A percentile compares a stretch with the other conserved stretches of the same genome.
Evolutionary conservation across 2,329 filamentous ascomycete genomes (phyloP).

Genomic region (Claviceps maximensis): DNA sequence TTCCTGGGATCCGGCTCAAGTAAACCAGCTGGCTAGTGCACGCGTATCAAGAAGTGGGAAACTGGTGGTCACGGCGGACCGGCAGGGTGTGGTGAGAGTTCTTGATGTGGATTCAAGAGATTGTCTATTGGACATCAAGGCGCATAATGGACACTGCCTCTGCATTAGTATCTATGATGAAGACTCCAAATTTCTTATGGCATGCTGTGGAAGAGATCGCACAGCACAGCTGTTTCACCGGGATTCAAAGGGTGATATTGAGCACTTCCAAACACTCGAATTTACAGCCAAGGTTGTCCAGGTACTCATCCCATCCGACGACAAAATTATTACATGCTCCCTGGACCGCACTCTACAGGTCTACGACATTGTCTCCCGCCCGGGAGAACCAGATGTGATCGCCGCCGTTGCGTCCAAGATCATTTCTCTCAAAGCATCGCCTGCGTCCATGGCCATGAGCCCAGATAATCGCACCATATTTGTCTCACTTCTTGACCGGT

Average conservation of each 20-base stretch:
- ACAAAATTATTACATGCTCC: conserved; percentile 73
- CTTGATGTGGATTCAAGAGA: conserved; percentile 49
- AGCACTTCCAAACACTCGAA: conserved; percentile 83
- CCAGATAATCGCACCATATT: conserved; percentile 46
- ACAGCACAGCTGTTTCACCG: conserved; percentile 81
- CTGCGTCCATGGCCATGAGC: conserved; percentile 67
- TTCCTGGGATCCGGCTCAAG: conserved; percentile 35
- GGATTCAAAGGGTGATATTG: conserved; percentile 43
- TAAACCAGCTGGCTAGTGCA: conserved; percentile 48
- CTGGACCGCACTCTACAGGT: conserved; percentile 78
- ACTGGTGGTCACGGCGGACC: conserved; percentile 72
- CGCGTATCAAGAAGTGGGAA: conserved; percentile 47
- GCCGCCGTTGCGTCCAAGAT: conserved; percentile 68
- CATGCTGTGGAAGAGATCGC: conserved; percentile 75
- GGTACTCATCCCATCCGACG: conserved; percentile 57
- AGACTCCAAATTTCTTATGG: conserved; percentile 52
- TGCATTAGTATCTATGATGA: conserved; percentile 62
- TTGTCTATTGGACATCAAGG: conserved; percentile 61
- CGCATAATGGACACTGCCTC: conserved; percentile 75
- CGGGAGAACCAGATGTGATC: conserved; percentile 48
- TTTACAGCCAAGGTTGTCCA: conserved; percentile 77
- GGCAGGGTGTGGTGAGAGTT: conserved; percentile 65
- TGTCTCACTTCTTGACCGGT: conserved; percentile 47
- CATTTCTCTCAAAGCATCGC: conserved; percentile 74
- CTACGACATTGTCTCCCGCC: conserved; percentile 61